Base-by-base conservation (phyloP, 371 early-diverging fungal species). In the Phascolomyces articulosus region DNA sequence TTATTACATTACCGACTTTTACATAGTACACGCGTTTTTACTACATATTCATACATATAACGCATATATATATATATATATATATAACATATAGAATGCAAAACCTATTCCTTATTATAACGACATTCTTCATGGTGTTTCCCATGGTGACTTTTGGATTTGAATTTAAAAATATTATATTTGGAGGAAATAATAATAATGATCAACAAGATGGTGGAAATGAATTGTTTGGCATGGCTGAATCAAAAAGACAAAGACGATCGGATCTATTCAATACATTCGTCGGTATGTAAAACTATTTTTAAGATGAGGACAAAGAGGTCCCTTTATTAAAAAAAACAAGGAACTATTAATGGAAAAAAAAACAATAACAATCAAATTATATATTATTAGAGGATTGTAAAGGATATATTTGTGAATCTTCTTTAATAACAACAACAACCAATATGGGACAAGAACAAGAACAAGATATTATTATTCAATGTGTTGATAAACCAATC, bases 151-250 rank as follows among this genome's bases (percentile, higher is more conserved):
- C 47, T 31, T 24, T 4, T 26, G 47, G 24, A 16, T 65, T 65
- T 34, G 65, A 65, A 18, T 65, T 65, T n/a, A 65, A 65, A 40
- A 65, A 65, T 24, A 65, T 65, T 40, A 23, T 65, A 20, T 65
- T 59, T 63, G 63, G 63, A 9, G 55, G 21, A n/a, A 58, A 31
- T 18, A 27, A 31, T n/a, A 24, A 18, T 23, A 40, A 38, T 40
- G 24, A 55, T 7, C 55, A 38, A 23, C 38, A 38, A 9, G 41
- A 9, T 8, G 9, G 3, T 11, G 9, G 15, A 41, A 15, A 41
- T 41, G 18, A 15, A 11, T 9, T n/a, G 24, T 49, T 49, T 49
- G 51, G 51, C 2, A n/a, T 23, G 7, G 23, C 24, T 16, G 51
- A 49, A 41, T n/a, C 4, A 49, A 49, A n/a, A 20, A 9, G 51